Conservation (phyloP, 257 asterid genomes). For the Vinca minor region DNA sequence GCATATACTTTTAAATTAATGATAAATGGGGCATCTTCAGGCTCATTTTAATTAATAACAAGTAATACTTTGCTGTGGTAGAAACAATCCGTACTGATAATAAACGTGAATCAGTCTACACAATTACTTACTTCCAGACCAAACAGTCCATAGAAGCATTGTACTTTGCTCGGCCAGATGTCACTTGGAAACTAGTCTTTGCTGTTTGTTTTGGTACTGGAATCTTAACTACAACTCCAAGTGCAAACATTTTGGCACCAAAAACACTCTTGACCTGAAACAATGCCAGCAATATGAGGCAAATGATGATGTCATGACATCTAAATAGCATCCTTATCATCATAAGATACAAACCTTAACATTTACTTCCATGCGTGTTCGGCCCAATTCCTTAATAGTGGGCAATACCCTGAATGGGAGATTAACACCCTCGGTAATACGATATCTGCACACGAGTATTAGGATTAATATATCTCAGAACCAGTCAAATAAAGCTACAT, state of each 20-base stretch:
- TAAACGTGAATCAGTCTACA: constrained; percentile 3
- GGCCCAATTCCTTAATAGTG: constrained; percentile 96
- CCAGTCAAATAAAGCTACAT: not conserved
- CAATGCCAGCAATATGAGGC: not conserved
- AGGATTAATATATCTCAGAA: not conserved
- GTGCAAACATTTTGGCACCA: constrained; percentile 99
- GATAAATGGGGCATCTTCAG: not conserved
- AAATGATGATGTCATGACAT: not conserved
- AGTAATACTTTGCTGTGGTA: too few species aligned
- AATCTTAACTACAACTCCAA: constrained; percentile 91
- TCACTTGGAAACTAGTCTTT: constrained; percentile 95
- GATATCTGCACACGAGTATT: constrained; percentile 52
- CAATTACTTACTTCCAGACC: constrained; percentile 92
- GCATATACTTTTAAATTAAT: not conserved
- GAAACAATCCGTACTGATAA: too few species aligned
- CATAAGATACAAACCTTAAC: constrained; percentile 67
- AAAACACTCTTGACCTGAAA: constrained; percentile 97
- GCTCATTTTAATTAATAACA: not conserved
- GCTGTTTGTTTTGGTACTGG: constrained; percentile 99
- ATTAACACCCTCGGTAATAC: constrained; percentile 98
- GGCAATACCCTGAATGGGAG: constrained; percentile 98
- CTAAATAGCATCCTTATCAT: not conserved
- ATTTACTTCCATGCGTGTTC: constrained; percentile 99
- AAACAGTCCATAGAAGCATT: constrained; percentile 90
- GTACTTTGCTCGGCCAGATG: constrained; percentile 95